Percentiles rank a stretch among this genome's conserved stretches.
These are phyloP conservation scores for Cladosporium sp. DNA, from an alignment of 2,329 filamentous ascomycete species.

Conservation along the genomic window DNA sequence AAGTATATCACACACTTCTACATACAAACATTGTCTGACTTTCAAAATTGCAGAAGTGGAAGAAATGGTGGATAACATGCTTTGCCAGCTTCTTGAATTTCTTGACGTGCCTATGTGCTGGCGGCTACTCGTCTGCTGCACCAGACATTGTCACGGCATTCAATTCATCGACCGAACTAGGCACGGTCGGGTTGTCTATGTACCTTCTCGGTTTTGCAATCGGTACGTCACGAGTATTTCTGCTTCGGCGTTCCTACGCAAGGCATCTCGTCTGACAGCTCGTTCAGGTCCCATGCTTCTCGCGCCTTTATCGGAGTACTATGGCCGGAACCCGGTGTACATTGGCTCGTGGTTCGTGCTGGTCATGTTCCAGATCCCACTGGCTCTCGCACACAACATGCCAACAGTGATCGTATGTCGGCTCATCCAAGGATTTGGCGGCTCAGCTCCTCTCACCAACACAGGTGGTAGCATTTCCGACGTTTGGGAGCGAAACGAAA, in stretches of 20 bases:
- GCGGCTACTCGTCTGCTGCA: slow-evolving; percentile 43
- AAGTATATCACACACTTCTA: background rate
- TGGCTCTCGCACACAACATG: slow-evolving; percentile 40
- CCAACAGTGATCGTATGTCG: slow-evolving; percentile 40
- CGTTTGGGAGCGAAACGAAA: slow-evolving; percentile 44
- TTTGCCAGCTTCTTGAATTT: slow-evolving; percentile 36
- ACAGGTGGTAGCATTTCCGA: slow-evolving; percentile 41
- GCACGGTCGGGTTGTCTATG: slow-evolving; percentile 43
- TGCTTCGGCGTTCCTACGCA: background rate
- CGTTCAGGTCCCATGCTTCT: slow-evolving; percentile 14
- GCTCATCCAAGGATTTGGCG: slow-evolving; percentile 38
- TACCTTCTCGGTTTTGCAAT: slow-evolving; percentile 46
- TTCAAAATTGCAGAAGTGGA: slow-evolving; percentile 17
- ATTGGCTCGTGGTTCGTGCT: slow-evolving; percentile 38
- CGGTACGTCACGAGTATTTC: background rate
- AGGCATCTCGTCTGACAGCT: background rate
- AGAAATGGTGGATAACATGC: slow-evolving; percentile 40
- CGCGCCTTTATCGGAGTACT: slow-evolving; percentile 19
- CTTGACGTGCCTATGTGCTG: slow-evolving; percentile 31
- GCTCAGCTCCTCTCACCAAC: slow-evolving; percentile 36
- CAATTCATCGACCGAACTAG: slow-evolving; percentile 37
- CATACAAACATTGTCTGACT: background rate
- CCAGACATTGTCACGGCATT: slow-evolving; percentile 41
- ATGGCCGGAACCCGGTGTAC: slow-evolving; percentile 19
- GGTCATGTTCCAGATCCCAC: slow-evolving; percentile 40